Conservation (phyloP, 805 yeast genomes). For the Monosporozyma aquatica region DNA sequence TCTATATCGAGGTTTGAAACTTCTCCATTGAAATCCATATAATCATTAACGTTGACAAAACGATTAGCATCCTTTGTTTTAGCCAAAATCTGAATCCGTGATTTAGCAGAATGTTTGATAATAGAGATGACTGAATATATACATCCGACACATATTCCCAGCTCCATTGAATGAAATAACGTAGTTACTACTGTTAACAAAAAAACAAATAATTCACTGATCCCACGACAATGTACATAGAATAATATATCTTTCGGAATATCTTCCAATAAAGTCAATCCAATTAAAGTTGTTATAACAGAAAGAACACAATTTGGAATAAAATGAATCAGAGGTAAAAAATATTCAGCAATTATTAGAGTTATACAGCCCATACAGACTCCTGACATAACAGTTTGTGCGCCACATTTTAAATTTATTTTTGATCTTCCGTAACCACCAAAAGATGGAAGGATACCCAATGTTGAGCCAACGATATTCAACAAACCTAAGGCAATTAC, state of each 20-base stretch:
- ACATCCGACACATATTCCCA: constrained; percentile 84
- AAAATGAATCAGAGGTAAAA: constrained; percentile 56
- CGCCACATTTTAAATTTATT: constrained; percentile 81
- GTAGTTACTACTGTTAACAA: constrained; percentile 56
- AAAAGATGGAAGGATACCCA: constrained; percentile 78
- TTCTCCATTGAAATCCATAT: constrained; percentile 29
- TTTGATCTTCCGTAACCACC: constrained; percentile 95
- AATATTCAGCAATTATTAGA: constrained; percentile 48
- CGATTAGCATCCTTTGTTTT: constrained; percentile 51
- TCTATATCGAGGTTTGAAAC: constrained; percentile 24
- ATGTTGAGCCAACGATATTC: constrained; percentile 49
- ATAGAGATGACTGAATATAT: constrained; percentile 72
- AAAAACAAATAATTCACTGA: constrained; percentile 64
- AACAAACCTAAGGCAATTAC: constrained; percentile 79
- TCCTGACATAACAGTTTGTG: constrained; percentile 77
- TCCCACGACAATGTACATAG: constrained; percentile 66
- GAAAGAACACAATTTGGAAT: constrained; percentile 75
- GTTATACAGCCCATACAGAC: constrained; percentile 73
- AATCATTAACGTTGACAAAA: constrained; percentile 66
- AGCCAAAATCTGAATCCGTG: constrained; percentile 77
- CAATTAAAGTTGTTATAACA: constrained; percentile 72
- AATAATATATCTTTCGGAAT: constrained; percentile 71
- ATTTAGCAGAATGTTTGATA: constrained; percentile 67
- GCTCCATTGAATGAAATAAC: constrained; percentile 68
- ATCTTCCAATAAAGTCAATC: constrained; percentile 68